phyloP scores from a whole-genome alignment of 1,284 basidiomycete species.

The Mycosarcoma mackinlayi region DNA sequence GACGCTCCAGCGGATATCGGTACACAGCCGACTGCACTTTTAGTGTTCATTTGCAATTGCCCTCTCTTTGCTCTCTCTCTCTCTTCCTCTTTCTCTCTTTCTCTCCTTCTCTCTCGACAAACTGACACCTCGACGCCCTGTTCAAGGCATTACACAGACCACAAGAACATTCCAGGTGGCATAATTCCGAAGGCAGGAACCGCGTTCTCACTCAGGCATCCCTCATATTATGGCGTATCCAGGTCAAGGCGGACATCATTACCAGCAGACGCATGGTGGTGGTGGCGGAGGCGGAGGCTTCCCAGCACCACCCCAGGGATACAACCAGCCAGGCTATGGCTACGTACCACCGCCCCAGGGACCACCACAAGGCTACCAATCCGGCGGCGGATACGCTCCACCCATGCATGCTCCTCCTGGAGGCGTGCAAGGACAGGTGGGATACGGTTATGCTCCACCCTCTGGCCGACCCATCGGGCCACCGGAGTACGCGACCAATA shows the following conservation, averaged over 20 bases:
- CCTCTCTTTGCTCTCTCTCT: too few species aligned
- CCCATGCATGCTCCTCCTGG: conserved; percentile 33
- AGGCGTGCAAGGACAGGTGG: conserved; percentile 43
- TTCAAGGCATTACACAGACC: too few species aligned
- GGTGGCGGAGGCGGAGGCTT: conserved; percentile 45
- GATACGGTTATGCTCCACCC: conserved; percentile 38
- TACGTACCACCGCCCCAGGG: conserved; percentile 35
- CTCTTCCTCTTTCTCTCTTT: too few species aligned
- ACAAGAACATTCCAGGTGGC: not conserved
- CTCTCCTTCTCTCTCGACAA: too few species aligned
- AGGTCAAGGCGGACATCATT: conserved; percentile 58
- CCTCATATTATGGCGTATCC: conserved; percentile 53
- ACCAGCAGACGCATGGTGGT: conserved; percentile 45
- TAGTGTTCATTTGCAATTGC: too few species aligned
- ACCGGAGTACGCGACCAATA: conserved; percentile 53
- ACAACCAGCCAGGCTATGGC: conserved; percentile 42
- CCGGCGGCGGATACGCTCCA: conserved; percentile 35
- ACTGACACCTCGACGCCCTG: too few species aligned
- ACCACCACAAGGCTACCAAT: conserved; percentile 25
- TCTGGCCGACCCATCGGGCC: conserved; percentile 55
- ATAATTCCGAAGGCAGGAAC: too few species aligned
- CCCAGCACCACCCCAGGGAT: conserved; percentile 37
- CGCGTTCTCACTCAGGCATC: not conserved
- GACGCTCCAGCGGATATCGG: too few species aligned
- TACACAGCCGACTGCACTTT: too few species aligned